Conservation (phyloP, 192 early-diverging fungal genomes). For the Cetraspora pellucida region DNA sequence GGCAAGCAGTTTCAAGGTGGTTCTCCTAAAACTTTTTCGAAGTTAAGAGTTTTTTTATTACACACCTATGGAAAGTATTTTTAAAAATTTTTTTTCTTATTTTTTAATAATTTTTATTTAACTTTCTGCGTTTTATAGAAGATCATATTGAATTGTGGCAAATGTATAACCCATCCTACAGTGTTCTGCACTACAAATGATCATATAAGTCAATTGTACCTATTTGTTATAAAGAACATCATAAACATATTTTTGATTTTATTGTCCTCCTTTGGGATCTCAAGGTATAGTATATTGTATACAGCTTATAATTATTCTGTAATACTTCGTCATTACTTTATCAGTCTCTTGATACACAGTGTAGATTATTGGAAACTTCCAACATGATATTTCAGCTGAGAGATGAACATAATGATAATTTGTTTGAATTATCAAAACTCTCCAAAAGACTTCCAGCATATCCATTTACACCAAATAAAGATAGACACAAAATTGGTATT, state of each 20-base stretch:
- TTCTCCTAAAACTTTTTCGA: slow-evolving; percentile 28
- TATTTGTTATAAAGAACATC: slow-evolving; percentile 28
- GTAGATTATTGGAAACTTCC: slow-evolving; percentile 20
- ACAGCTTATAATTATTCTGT: not conserved
- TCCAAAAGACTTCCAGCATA: slow-evolving; percentile 8
- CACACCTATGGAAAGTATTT: slow-evolving; percentile 30
- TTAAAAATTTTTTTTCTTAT: not conserved
- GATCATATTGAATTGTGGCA: slow-evolving; percentile 18
- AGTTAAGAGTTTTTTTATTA: slow-evolving; percentile 21
- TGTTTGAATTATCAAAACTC: slow-evolving; percentile 20
- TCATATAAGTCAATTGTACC: slow-evolving; percentile 32
- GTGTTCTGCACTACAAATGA: slow-evolving; percentile 28
- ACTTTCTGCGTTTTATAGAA: slow-evolving; percentile 22
- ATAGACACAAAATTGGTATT: slow-evolving; percentile 24
- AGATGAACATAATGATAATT: slow-evolving; percentile 25
- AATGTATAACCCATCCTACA: slow-evolving; percentile 13
- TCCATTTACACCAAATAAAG: slow-evolving; percentile 10
- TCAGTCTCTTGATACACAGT: slow-evolving; percentile 23
- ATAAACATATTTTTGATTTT: slow-evolving; percentile 25
- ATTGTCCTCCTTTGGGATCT: slow-evolving; percentile 28
- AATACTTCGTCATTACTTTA: slow-evolving; percentile 19
- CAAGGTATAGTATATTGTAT: slow-evolving; percentile 15
- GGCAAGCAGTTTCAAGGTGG: slow-evolving; percentile 15
- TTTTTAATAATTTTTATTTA: slow-evolving; percentile 16
- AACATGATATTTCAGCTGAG: slow-evolving; percentile 8